Evolutionary conservation across 352 stramenopile species (phyloP).

Genomic region (Saprolegnia parasitica): DNA sequence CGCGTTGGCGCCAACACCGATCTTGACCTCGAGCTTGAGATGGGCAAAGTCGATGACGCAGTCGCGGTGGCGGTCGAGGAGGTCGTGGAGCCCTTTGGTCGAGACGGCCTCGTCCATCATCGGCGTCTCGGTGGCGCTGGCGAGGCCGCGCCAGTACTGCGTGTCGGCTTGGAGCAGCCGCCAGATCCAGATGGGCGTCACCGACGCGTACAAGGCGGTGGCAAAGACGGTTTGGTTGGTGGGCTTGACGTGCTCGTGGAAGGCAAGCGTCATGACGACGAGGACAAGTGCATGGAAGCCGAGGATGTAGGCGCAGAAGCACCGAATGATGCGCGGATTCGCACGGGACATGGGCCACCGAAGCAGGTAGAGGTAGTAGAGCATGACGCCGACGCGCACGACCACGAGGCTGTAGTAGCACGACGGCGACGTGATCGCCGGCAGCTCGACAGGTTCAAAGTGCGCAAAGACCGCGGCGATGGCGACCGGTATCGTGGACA

Average conservation of each 20-base stretch:
- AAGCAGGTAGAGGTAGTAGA: constrained; percentile 31
- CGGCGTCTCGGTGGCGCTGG: constrained; percentile 41
- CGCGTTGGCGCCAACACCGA: constrained; percentile 52
- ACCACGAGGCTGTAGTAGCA: neutral
- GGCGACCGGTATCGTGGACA: constrained; percentile 7
- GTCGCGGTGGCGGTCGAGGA: constrained; percentile 59
- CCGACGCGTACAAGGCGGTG: constrained; percentile 44
- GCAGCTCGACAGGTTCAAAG: neutral
- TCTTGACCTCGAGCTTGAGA: constrained; percentile 41
- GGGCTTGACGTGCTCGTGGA: constrained; percentile 38
- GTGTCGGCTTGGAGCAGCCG: constrained; percentile 67
- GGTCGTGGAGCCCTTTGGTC: constrained; percentile 50
- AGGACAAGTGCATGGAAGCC: constrained; percentile 34
- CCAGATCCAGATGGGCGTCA: constrained; percentile 65
- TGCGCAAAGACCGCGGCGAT: neutral
- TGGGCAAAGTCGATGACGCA: constrained; percentile 62
- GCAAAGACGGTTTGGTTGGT: constrained; percentile 38
- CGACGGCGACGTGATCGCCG: neutral
- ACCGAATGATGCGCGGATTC: constrained; percentile 33
- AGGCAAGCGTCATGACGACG: constrained; percentile 16
- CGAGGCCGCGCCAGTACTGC: constrained; percentile 62
- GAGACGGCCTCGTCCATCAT: constrained; percentile 48
- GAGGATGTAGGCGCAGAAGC: constrained; percentile 33
- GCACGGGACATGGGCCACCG: constrained; percentile 15
- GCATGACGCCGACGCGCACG: constrained; percentile 30